A percentile compares a stretch with the other conserved stretches of the same genome.
Evolutionary conservation across 257 asterid species (phyloP).

Genomic region (Solanum ossicruentum): DNA sequence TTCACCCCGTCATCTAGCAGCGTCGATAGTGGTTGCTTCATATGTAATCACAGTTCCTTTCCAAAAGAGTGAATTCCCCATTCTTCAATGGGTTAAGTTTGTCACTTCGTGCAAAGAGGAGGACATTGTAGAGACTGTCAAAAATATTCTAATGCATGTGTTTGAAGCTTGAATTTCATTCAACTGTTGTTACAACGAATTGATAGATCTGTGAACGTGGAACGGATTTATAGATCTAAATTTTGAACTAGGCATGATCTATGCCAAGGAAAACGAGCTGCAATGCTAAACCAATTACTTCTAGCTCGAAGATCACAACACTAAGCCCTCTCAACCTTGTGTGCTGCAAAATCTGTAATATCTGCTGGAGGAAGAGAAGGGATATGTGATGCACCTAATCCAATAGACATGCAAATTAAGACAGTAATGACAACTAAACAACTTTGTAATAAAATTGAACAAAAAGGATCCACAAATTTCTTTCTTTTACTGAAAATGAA

Average conservation of each 20-base stretch:
- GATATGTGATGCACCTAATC: not conserved
- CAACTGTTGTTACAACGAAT: not conserved
- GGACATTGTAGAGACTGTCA: conserved; percentile 19
- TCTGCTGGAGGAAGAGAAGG: not conserved
- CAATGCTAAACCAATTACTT: conserved; percentile 60
- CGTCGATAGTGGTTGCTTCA: conserved; percentile 64
- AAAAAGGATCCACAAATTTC: not conserved
- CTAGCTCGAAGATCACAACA: conserved; percentile 73
- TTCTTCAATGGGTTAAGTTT: conserved; percentile 79
- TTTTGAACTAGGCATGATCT: not conserved
- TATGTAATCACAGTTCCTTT: conserved; percentile 58
- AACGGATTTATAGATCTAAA: not conserved
- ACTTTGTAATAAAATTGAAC: not conserved
- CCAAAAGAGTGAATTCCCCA: conserved; percentile 74
- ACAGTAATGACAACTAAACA: not conserved
- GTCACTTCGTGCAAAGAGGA: conserved; percentile 19
- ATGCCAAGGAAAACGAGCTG: not conserved
- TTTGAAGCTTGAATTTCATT: conserved; percentile 11
- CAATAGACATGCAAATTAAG: not conserved
- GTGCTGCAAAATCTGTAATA: too few relatives aligned
- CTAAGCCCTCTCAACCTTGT: conserved; percentile 51
- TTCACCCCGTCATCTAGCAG: conserved; percentile 52
- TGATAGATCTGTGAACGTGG: not conserved
- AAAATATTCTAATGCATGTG: conserved; percentile 19
- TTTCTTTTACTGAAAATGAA: not conserved